Evolutionary conservation across 805 yeast genomes (phyloP).

Genomic region (Yarrowia sp.): DNA sequence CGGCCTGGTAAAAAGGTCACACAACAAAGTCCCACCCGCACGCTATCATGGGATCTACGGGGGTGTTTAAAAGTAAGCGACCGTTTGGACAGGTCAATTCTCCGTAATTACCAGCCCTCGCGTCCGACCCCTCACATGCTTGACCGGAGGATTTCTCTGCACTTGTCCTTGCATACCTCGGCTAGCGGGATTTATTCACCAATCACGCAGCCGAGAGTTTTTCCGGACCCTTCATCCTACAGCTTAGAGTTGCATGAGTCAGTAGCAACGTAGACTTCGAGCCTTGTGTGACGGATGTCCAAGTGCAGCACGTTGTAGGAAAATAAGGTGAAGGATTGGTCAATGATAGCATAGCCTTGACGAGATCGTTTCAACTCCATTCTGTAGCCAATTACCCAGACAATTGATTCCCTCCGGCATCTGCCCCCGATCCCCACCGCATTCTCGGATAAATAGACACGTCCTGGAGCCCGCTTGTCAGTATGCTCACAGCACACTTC

Average conservation of each 20-base stretch:
- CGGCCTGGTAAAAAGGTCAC: slow-evolving; percentile 3
- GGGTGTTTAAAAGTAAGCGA: not conserved
- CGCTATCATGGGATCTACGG: not conserved
- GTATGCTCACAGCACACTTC: not conserved
- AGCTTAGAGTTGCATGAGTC: slow-evolving; percentile 18
- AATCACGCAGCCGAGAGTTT: slow-evolving; percentile 22
- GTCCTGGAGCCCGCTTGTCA: not conserved
- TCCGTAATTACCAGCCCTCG: not conserved
- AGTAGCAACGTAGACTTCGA: slow-evolving; percentile 17
- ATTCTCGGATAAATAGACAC: not conserved
- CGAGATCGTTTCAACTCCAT: not conserved
- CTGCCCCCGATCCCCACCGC: not conserved
- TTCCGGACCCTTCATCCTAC: slow-evolving; percentile 17
- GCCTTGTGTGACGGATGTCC: not conserved
- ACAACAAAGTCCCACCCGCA: not conserved
- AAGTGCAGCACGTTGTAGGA: slow-evolving; percentile 4
- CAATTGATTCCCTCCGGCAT: not conserved
- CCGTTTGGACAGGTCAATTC: not conserved
- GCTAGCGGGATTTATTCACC: slow-evolving; percentile 21
- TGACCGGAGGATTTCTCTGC: slow-evolving; percentile 1
- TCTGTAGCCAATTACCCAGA: not conserved
- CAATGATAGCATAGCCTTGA: not conserved
- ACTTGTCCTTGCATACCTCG: slow-evolving; percentile 21
- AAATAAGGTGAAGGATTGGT: slow-evolving; percentile 7
- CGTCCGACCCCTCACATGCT: not conserved